phyloP scores from a whole-genome alignment of 306 rosid species.

The Glycine latifolia region DNA sequence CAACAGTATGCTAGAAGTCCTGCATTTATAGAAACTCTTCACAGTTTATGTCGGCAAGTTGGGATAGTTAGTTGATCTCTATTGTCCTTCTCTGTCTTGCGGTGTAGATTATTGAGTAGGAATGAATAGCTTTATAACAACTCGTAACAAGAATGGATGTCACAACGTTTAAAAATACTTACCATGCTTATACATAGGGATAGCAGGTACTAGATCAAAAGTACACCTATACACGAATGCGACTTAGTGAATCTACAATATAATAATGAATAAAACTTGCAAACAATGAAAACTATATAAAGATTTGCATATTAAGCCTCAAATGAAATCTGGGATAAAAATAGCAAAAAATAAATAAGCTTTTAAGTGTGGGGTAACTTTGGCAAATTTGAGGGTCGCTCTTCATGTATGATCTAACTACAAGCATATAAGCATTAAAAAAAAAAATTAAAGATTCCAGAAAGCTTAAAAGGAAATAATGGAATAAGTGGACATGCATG shows the following conservation, averaged over 20 bases:
- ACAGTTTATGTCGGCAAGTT: constrained; percentile 10
- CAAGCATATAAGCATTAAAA: neutral
- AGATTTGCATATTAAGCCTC: too few species aligned
- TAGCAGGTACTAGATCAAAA: constrained; percentile 27
- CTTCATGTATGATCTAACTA: neutral
- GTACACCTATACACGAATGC: constrained; percentile 41
- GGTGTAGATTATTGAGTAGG: neutral
- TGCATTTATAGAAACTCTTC: constrained; percentile 45
- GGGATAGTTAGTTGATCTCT: neutral
- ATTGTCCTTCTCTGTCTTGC: constrained; percentile 13
- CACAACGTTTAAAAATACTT: constrained; percentile 25
- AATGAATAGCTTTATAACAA: constrained; percentile 10
- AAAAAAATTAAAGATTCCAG: neutral
- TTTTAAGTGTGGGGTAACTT: neutral
- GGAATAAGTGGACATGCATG: neutral
- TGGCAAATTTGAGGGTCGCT: neutral
- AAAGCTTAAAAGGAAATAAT: neutral
- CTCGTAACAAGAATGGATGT: constrained; percentile 24
- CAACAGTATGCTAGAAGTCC: constrained; percentile 42
- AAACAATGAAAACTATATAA: neutral
- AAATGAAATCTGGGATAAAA: neutral
- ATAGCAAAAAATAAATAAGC: neutral
- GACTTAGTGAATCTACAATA: constrained; percentile 4
- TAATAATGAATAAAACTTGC: constrained; percentile 13
- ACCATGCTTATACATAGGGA: constrained; percentile 43